phyloP scores from a whole-genome alignment of 2,329 filamentous ascomycete species.

The Teratosphaeria nubilosa region DNA sequence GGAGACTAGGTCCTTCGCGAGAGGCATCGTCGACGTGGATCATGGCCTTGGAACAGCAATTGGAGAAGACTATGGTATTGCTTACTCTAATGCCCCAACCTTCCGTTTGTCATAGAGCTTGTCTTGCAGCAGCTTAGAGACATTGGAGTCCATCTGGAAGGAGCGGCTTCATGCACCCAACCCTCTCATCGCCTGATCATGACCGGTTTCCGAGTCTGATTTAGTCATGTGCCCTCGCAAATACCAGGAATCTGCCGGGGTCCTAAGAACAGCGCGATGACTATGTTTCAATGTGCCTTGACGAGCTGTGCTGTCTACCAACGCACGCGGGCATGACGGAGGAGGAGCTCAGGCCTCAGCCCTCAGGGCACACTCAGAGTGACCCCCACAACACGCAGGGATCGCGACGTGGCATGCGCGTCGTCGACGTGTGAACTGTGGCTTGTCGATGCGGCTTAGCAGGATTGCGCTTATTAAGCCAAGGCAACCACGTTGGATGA shows the following conservation, averaged over 20 bases:
- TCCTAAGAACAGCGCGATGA: too few relatives aligned
- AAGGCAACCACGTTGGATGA: background rate
- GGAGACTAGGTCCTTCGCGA: conserved; percentile 5
- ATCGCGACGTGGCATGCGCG: background rate
- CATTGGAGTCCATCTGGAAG: conserved; percentile 10
- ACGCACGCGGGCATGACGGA: background rate
- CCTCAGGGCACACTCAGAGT: background rate
- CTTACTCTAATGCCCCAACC: conserved; percentile 85
- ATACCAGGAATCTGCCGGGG: background rate
- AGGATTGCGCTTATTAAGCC: background rate
- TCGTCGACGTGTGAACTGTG: background rate
- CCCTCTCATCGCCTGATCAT: background rate
- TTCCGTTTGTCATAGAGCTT: conserved; percentile 99
- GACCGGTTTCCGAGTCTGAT: background rate
- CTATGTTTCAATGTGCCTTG: background rate
- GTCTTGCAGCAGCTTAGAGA: conserved; percentile 55
- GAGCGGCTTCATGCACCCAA: background rate
- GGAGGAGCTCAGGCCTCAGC: background rate
- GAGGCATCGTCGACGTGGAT: conserved; percentile 2
- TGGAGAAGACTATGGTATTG: background rate
- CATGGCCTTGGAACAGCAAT: background rate
- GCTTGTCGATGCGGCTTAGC: background rate
- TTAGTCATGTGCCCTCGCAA: background rate
- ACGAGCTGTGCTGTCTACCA: too few relatives aligned
- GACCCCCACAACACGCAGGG: background rate